phyloP scores from a whole-genome alignment of 495 filamentous ascomycete species.

The Hypomontagnella monticulosa region DNA sequence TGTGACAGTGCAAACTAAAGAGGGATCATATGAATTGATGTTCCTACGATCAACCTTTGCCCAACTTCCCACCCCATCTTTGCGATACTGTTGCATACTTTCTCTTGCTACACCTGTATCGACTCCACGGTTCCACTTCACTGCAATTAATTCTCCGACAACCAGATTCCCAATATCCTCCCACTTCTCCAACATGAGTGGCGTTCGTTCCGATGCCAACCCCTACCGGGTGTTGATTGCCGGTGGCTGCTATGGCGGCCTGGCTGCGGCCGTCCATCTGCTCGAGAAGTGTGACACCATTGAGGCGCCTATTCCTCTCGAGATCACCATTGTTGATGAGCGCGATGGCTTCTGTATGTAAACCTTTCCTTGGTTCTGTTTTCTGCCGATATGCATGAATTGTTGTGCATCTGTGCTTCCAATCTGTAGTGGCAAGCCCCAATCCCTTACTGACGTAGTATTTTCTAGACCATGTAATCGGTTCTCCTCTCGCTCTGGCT shows the following conservation, averaged over 20 bases:
- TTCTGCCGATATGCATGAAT: constrained; percentile 34
- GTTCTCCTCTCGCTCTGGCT: constrained; percentile 69
- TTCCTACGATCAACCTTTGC: constrained; percentile 16
- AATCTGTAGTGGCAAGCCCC: no score
- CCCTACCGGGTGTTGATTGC: constrained; percentile 61
- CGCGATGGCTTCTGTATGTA: constrained; percentile 73
- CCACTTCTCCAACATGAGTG: constrained; percentile 14
- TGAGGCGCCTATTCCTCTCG: constrained; percentile 56
- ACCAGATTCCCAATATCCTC: constrained; percentile 29
- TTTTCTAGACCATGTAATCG: constrained; percentile 67
- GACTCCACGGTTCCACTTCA: constrained; percentile 21
- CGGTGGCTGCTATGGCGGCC: constrained; percentile 72
- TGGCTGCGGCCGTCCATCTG: constrained; percentile 68
- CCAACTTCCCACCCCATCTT: constrained; percentile 17
- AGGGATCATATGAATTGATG: constrained; percentile 11
- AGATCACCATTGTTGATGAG: constrained; percentile 75
- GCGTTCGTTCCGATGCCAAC: constrained; percentile 23
- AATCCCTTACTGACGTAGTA: not conserved
- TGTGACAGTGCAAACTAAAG: not conserved
- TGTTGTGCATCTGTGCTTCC: not conserved
- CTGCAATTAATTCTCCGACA: constrained; percentile 14
- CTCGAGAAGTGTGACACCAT: constrained; percentile 63
- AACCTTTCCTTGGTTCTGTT: not conserved
- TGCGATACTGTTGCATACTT: constrained; percentile 23
- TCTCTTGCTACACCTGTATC: constrained; percentile 4